Evolutionary conservation across 2,329 filamentous ascomycete species (phyloP).

Genomic region (Alternaria arbusti): DNA sequence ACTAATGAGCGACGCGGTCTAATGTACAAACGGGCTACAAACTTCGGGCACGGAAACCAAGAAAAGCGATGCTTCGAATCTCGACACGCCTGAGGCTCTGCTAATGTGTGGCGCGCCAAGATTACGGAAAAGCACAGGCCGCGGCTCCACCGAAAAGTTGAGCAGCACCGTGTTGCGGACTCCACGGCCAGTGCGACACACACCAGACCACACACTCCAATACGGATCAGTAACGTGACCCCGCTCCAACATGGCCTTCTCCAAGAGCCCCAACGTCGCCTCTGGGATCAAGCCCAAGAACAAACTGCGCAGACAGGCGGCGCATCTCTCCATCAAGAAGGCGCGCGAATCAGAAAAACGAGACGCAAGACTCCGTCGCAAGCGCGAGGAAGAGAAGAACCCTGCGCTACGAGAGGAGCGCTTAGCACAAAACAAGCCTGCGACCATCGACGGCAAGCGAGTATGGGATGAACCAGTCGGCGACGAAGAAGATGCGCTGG

Average conservation of each 20-base stretch:
- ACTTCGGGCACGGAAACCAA: background rate
- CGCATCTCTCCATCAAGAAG: constrained; percentile 83
- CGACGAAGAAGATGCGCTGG: constrained; percentile 52
- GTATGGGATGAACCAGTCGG: constrained; percentile 74
- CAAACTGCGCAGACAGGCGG: constrained; percentile 78
- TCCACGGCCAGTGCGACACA: background rate
- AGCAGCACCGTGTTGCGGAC: background rate
- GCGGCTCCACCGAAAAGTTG: constrained; percentile 24
- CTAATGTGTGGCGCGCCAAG: constrained; percentile 11
- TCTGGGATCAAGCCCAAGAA: constrained; percentile 68
- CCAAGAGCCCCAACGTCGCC: constrained; percentile 54
- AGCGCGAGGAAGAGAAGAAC: constrained; percentile 84
- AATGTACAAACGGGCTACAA: constrained; percentile 25
- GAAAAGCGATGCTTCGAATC: constrained; percentile 11
- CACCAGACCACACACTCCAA: background rate
- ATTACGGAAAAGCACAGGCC: constrained; percentile 11
- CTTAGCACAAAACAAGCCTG: constrained; percentile 77
- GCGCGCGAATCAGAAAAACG: constrained; percentile 74
- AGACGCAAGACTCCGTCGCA: constrained; percentile 77
- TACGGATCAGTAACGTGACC: background rate
- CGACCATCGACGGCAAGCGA: constrained; percentile 56
- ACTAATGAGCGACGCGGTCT: constrained; percentile 19
- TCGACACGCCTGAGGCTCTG: background rate
- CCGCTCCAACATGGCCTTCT: constrained; percentile 55
- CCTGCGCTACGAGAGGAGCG: constrained; percentile 76